Percentiles rank a stretch among this genome's conserved stretches.
Evolutionary conservation across 345 rosid genomes (phyloP).

Genomic region (Aethionema arabicum): DNA sequence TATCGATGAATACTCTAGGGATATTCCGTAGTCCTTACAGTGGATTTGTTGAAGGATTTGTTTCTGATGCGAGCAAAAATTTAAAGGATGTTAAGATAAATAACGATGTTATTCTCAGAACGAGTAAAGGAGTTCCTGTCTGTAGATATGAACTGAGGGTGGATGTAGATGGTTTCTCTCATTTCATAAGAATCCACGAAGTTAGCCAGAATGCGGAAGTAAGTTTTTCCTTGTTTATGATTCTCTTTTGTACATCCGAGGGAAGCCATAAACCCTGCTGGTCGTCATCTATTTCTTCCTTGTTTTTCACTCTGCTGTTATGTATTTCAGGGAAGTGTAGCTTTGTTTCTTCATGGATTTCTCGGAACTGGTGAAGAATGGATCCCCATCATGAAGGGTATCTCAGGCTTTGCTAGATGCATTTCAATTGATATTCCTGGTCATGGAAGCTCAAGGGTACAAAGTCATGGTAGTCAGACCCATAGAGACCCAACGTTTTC

Average conservation of each 20-base stretch:
- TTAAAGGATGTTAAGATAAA: slow-evolving; percentile 62
- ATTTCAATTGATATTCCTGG: slow-evolving; percentile 89
- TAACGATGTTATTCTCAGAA: slow-evolving; percentile 42
- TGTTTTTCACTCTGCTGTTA: slow-evolving; percentile 14
- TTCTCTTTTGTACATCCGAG: slow-evolving; percentile 11
- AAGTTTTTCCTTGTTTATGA: slow-evolving; percentile 35
- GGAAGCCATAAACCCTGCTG: not conserved
- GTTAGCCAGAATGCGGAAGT: slow-evolving; percentile 50
- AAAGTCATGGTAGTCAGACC: slow-evolving; percentile 32
- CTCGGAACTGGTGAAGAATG: slow-evolving; percentile 92
- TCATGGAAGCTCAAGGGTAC: slow-evolving; percentile 67
- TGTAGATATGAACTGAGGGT: slow-evolving; percentile 46
- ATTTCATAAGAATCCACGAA: slow-evolving; percentile 51
- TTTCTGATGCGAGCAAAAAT: slow-evolving; percentile 47
- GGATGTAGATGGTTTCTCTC: slow-evolving; percentile 51
- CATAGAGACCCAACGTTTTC: slow-evolving; percentile 46
- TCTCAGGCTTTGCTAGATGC: slow-evolving; percentile 78
- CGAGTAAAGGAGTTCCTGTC: slow-evolving; percentile 45
- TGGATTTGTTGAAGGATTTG: slow-evolving; percentile 65
- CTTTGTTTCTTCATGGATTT: slow-evolving; percentile 84
- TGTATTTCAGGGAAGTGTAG: slow-evolving; percentile 52
- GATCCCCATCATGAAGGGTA: slow-evolving; percentile 75
- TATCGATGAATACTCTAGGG: slow-evolving; percentile 52
- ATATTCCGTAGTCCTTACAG: slow-evolving; percentile 46
- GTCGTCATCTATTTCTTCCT: slow-evolving; percentile 10